Evolutionary conservation across 1,139 yeast species (phyloP).

Genomic region (Geotrichum armillariae): DNA sequence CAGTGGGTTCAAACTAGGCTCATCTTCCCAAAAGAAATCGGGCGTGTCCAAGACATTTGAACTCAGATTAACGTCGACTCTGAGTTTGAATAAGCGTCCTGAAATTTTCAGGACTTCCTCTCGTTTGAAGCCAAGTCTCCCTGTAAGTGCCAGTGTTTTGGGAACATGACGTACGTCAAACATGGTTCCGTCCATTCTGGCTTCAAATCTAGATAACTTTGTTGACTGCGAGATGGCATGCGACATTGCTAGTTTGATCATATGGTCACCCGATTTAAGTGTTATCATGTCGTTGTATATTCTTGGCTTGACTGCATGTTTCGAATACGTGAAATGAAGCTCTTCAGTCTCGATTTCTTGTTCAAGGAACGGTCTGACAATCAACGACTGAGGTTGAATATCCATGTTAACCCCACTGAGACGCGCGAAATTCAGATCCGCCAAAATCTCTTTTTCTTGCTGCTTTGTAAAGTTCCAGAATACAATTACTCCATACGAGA

Average conservation of each 20-base stretch:
- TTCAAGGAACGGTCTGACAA: conserved; percentile 77
- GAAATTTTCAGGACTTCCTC: conserved; percentile 82
- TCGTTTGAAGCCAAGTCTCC: conserved; percentile 74
- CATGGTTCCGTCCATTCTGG: conserved; percentile 81
- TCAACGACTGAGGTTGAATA: conserved; percentile 39
- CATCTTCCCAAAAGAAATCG: conserved; percentile 93
- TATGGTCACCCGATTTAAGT: conserved; percentile 83
- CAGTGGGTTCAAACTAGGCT: conserved; percentile 91
- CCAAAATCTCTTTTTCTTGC: conserved; percentile 90
- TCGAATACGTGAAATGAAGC: conserved; percentile 88
- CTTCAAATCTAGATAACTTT: conserved; percentile 85
- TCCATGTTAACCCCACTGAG: conserved; percentile 4
- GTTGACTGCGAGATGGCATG: conserved; percentile 98
- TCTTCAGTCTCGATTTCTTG: conserved; percentile 95
- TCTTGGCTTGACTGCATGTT: conserved; percentile 77
- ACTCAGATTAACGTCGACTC: conserved; percentile 91
- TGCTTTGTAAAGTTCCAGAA: conserved; percentile 95
- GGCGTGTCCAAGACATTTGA: conserved; percentile 94
- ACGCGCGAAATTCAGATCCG: conserved; percentile 81
- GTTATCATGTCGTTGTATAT: conserved; percentile 95
- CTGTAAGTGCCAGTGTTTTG: conserved; percentile 84
- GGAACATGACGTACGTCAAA: conserved; percentile 87
- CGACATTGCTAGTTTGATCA: conserved; percentile 87
- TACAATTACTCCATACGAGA: conserved; percentile 91
- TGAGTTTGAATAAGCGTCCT: conserved; percentile 81